Percentiles rank a stretch among this genome's conserved stretches.
These are phyloP conservation scores for Cryptococcus sp. DNA, from an alignment of 1,284 basidiomycete species.

Conservation along the genomic window DNA sequence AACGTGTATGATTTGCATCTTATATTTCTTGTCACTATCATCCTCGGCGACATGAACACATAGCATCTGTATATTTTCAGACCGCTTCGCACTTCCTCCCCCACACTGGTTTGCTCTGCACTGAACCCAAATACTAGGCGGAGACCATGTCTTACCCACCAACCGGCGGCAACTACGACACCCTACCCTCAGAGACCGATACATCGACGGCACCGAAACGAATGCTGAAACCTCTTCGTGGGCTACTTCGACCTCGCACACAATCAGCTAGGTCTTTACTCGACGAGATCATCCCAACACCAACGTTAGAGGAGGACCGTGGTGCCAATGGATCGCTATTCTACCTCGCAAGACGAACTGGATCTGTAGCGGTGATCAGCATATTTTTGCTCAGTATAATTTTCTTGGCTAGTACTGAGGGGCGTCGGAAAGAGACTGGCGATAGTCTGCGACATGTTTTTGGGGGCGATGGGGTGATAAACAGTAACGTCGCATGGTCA, in stretches of 20 bases:
- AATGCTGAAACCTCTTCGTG: background rate
- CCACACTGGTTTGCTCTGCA: background rate
- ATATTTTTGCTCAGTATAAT: constrained; percentile 37
- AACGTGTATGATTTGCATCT: no score
- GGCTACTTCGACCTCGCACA: background rate
- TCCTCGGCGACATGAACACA: background rate
- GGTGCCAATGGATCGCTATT: constrained; percentile 1
- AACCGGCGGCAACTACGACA: background rate
- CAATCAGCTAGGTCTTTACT: background rate
- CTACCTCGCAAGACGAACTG: constrained; percentile 25
- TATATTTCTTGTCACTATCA: no score
- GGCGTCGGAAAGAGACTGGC: background rate
- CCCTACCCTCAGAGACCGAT: background rate
- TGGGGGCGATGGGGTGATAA: constrained; percentile 12
- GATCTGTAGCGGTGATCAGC: constrained; percentile 33
- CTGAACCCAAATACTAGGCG: background rate
- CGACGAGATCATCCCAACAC: background rate
- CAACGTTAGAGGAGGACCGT: background rate
- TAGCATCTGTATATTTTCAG: background rate
- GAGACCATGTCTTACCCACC: background rate
- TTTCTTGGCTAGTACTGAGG: constrained; percentile 28
- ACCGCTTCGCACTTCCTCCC: background rate
- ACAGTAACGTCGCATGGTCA: constrained; percentile 15
- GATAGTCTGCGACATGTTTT: constrained; percentile 18
- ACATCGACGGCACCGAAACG: background rate